phyloP scores from a whole-genome alignment of 768 basidiomycete genomes.

The Pisolithus orientalis region DNA sequence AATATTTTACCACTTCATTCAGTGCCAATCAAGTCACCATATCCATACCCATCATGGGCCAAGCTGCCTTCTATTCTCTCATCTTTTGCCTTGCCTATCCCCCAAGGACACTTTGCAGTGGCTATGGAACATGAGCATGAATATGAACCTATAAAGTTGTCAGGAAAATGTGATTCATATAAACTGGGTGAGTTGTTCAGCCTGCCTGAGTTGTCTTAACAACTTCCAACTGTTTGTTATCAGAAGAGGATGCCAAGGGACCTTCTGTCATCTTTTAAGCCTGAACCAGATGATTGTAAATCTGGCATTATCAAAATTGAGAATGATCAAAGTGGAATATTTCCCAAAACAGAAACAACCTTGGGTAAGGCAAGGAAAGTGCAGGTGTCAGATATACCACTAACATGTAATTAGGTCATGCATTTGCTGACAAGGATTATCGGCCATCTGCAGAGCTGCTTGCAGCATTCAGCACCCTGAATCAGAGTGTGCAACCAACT shows the following conservation, averaged over 20 bases:
- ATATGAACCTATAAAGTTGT: background rate
- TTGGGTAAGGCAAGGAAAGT: no score
- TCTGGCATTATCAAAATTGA: background rate
- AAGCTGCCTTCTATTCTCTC: constrained; percentile 12
- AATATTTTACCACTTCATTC: background rate
- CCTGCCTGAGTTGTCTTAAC: background rate
- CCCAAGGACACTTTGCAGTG: background rate
- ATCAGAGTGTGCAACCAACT: background rate
- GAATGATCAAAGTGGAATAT: background rate
- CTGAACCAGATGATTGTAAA: background rate
- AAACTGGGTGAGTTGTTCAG: background rate
- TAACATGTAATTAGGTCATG: no score
- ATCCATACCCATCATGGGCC: constrained; percentile 21
- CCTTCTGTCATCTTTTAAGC: background rate
- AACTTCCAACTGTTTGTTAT: background rate
- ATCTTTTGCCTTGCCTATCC: constrained; percentile 16
- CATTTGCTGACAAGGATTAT: background rate
- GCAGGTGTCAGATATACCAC: no score
- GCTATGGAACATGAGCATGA: background rate
- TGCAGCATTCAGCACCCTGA: background rate
- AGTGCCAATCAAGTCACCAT: constrained; percentile 20
- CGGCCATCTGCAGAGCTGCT: background rate
- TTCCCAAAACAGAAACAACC: no score
- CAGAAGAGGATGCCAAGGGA: background rate
- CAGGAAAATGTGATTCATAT: background rate